Evolutionary conservation across 164 flowering plant genomes (phyloP).

Genomic region (Buxus sempervirens): DNA sequence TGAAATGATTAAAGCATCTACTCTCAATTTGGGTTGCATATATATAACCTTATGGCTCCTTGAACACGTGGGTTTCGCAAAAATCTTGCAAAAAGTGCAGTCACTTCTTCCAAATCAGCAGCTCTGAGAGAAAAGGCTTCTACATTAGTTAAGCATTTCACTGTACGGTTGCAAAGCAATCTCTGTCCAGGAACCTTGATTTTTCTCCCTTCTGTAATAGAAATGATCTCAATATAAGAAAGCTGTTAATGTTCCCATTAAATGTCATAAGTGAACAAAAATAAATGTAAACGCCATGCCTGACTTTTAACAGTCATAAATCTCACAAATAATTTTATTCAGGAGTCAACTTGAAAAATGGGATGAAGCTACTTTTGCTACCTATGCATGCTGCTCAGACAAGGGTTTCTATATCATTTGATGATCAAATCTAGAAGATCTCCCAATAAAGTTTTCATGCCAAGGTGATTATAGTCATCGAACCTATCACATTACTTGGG

Average conservation of each 20-base stretch:
- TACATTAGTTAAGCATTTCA: slow-evolving; percentile 67
- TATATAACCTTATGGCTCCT: slow-evolving; percentile 70
- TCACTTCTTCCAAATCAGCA: slow-evolving; percentile 75
- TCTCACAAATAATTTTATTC: background rate
- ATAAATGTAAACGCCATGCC: no score
- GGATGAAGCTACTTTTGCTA: background rate
- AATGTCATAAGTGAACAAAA: background rate
- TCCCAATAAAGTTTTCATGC: no score
- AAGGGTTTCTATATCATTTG: background rate
- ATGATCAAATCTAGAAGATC: no score
- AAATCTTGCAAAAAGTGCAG: slow-evolving; percentile 52
- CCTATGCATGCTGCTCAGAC: background rate
- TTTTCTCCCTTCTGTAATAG: slow-evolving; percentile 39
- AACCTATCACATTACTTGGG: no score
- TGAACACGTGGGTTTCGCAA: slow-evolving; percentile 67
- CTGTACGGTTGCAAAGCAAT: slow-evolving; percentile 54
- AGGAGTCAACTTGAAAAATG: background rate
- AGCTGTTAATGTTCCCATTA: background rate
- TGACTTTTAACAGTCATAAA: background rate
- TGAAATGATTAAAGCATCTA: no score
- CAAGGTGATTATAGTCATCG: no score
- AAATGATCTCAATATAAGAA: background rate
- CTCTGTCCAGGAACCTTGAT: slow-evolving; percentile 37
- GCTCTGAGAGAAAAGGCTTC: slow-evolving; percentile 79
- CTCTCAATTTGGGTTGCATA: no score